These are phyloP conservation scores for Gracilaria gracilis DNA, from an alignment of 23 red algal genomes.

Conservation along the genomic window DNA sequence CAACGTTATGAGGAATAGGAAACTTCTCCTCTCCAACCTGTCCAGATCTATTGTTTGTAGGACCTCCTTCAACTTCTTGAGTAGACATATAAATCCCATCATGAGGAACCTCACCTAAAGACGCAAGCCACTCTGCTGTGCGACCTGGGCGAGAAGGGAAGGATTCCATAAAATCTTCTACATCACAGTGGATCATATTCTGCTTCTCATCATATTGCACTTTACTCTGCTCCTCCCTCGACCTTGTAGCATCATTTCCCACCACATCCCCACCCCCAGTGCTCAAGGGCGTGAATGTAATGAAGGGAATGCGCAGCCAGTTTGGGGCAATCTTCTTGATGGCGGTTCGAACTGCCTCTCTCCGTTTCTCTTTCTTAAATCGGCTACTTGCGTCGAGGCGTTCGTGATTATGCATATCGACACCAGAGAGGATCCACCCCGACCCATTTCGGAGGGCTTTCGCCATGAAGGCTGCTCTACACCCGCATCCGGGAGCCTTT, in stretches of 20 bases:
- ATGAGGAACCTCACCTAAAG: no score
- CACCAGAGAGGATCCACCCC: neutral
- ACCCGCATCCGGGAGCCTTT: neutral
- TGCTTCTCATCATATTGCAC: no score
- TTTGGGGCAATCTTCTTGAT: neutral
- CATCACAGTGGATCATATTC: neutral
- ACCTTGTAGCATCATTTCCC: neutral
- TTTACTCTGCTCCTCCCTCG: no score
- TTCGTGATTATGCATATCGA: neutral
- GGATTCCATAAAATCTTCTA: neutral
- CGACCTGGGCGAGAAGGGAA: neutral
- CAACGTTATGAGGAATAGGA: no score
- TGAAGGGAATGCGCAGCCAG: neutral
- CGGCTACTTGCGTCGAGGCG: neutral
- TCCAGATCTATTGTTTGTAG: no score
- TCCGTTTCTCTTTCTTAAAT: neutral
- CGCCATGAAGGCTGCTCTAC: neutral
- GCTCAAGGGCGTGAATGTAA: neutral
- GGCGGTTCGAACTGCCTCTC: neutral
- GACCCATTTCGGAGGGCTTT: neutral
- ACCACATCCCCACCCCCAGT: neutral
- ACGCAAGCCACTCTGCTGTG: neutral
- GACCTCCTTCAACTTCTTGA: no score
- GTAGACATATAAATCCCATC: no score
- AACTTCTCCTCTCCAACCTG: no score